Evolutionary conservation across 352 stramenopile genomes (phyloP).

Genomic region (Globisporangium nodosum): DNA sequence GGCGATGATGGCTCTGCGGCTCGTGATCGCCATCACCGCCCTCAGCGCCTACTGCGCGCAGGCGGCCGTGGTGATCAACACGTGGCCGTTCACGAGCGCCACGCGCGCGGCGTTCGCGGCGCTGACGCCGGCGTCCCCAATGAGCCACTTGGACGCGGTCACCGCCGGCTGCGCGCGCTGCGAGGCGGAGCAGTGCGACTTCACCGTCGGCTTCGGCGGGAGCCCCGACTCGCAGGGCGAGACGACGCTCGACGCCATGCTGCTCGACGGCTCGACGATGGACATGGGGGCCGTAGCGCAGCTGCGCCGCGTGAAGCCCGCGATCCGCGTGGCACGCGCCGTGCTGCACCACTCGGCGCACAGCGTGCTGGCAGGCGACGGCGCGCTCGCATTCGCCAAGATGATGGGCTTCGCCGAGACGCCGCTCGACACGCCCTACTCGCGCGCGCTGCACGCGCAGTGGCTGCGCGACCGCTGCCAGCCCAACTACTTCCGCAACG

Average conservation of each 20-base stretch:
- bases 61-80: conserved; percentile 72
- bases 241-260: conserved; percentile 90
- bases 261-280: conserved; percentile 83
- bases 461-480: conserved; percentile 74
- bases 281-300: conserved; percentile 82
- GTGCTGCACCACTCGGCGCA: conserved; percentile 89
- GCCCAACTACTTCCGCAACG: conserved; percentile 88
- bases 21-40: neutral
- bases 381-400: conserved; percentile 81
- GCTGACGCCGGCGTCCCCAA: conserved; percentile 13
- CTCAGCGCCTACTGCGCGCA: neutral
- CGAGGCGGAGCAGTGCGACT: conserved; percentile 85
- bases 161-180: conserved; percentile 68
- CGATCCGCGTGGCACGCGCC: conserved; percentile 75
- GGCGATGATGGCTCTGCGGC: neutral
- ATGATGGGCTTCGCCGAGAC: conserved; percentile 89
- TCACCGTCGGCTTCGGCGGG: conserved; percentile 84
- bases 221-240: conserved; percentile 83
- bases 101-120: conserved; percentile 59
- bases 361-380: conserved; percentile 83
- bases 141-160: conserved; percentile 52
- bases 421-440: conserved; percentile 60
- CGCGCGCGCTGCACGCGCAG: conserved; percentile 34
- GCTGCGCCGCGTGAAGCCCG: conserved; percentile 74
- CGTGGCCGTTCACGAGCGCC: conserved; percentile 74